Conservation (phyloP, 2,329 filamentous ascomycete species). For the Colletotrichum trifolii region DNA sequence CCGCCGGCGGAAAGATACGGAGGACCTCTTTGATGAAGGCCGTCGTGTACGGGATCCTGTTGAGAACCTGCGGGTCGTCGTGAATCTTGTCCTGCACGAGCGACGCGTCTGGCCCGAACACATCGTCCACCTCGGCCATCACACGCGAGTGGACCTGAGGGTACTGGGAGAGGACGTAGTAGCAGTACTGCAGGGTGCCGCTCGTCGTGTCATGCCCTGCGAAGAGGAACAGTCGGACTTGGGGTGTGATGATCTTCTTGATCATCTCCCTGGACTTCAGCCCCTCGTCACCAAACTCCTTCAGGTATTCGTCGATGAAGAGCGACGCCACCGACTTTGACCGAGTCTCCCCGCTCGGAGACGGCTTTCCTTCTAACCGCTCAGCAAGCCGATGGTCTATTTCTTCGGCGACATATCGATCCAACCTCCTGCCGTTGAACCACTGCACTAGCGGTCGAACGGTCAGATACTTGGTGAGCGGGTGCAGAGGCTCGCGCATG, state of each 20-base stretch:
- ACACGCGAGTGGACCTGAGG: constrained; percentile 40
- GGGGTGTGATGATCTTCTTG: constrained; percentile 37
- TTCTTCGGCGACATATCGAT: constrained; percentile 1
- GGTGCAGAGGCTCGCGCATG: constrained; percentile 3
- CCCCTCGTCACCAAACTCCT: background rate
- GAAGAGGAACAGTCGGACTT: constrained; percentile 47
- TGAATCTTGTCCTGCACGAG: constrained; percentile 51
- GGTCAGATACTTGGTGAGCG: background rate
- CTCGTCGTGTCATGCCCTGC: constrained; percentile 48
- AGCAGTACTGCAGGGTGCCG: constrained; percentile 41
- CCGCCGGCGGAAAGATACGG: constrained; percentile 63
- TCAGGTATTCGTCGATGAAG: constrained; percentile 22
- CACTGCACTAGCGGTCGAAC: constrained; percentile 14
- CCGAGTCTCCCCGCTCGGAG: background rate
- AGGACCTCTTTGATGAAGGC: constrained; percentile 67
- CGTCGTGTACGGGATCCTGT: constrained; percentile 61
- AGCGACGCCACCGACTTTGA: constrained; percentile 19
- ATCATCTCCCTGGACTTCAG: background rate
- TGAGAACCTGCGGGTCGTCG: constrained; percentile 57
- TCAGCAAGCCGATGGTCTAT: constrained; percentile 12
- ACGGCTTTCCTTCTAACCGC: background rate
- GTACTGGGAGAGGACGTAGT: constrained; percentile 40
- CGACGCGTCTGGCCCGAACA: constrained; percentile 57
- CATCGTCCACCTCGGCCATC: constrained; percentile 46
- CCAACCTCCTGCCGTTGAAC: constrained; percentile 17